Percentiles rank a stretch among this genome's conserved stretches.
Conservation (phyloP, 192 early-diverging fungal genomes). For the Backusella parvicylindrica region DNA sequence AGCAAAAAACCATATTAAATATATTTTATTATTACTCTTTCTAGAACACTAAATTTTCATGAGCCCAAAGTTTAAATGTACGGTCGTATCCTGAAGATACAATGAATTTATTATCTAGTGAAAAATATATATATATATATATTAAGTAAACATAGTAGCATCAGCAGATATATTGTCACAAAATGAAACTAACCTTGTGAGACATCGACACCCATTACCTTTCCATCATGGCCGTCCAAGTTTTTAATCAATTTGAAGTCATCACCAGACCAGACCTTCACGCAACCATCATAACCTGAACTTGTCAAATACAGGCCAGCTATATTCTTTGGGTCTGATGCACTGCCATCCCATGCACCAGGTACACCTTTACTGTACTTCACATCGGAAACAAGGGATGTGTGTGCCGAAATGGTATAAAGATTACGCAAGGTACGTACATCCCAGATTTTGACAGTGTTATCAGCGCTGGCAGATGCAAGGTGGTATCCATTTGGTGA, state of each 20-base stretch:
- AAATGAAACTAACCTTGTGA: slow-evolving; percentile 35
- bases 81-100: slow-evolving; percentile 87
- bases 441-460: slow-evolving; percentile 91
- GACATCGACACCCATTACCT: slow-evolving; percentile 87
- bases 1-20: neutral
- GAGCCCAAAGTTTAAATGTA: slow-evolving; percentile 90
- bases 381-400: slow-evolving; percentile 83
- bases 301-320: slow-evolving; percentile 80
- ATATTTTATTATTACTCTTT: neutral
- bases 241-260: slow-evolving; percentile 91
- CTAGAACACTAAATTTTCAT: slow-evolving; percentile 39
- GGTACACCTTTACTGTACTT: slow-evolving; percentile 51
- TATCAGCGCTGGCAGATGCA: slow-evolving; percentile 90
- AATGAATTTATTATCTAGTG: slow-evolving; percentile 74
- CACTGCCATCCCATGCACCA: slow-evolving; percentile 30
- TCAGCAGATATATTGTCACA: slow-evolving; percentile 4
- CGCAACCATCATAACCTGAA: slow-evolving; percentile 83
- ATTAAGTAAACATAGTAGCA: neutral
- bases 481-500: slow-evolving; percentile 91
- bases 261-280: slow-evolving; percentile 92
- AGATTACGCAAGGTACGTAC: slow-evolving; percentile 71
- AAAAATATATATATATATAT: neutral
- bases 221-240: slow-evolving; percentile 84
- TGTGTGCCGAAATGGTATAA: slow-evolving; percentile 90
- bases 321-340: slow-evolving; percentile 26